Evolutionary conservation across 345 rosid genomes (phyloP), one percentile per base, ranked within the genome.

Genomic region (Boechera stricta): DNA sequence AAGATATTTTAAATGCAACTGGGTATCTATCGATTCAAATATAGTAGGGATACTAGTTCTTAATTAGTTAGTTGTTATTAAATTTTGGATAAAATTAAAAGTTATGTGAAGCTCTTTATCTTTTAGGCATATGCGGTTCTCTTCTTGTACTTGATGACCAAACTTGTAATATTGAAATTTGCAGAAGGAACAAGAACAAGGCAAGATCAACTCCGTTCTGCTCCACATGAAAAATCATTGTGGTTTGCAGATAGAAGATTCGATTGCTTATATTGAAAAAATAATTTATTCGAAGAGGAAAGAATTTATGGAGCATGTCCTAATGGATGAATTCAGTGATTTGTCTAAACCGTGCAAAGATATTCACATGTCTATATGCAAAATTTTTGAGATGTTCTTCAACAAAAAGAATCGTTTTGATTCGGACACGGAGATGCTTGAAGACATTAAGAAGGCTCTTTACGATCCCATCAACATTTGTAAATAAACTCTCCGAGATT

Each of bases 381-480:
- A 85, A 77, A 69, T 73, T 12, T 88, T 83, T 75, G 70, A 75
- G 21, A 82, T 85, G 87, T 86, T 88, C 75, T 86, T 72, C 62
- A 47, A 82, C 79, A 77, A 87, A 26, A 74, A 78, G 71, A 88
- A 86, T 41, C 74, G 77, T 53, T 85, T 62, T 48, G 85, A 86
- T 61, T 83, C 88, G 1, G 56, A 73, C 36, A 75, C 74, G 0
- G 81, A 77, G 16, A 41, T 86, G 82, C 59, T 85, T 53, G 72
- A 54, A 12, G 88, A 89, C 81, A 85, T 89, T 60, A 80, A 81
- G 29, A 84, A 85, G 38, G 90, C 92, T 7, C 77, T 90, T 33
- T 78, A 84, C 47, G 51, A 74, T 60, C 91, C 90, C 13, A 44
- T 73, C 6, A 28, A 59, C 52, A 54, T 81, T 56, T 38, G 41